These are phyloP conservation scores for Umbelopsis ramanniana DNA, from an alignment of 192 early-diverging fungal genomes.

Conservation along the genomic window DNA sequence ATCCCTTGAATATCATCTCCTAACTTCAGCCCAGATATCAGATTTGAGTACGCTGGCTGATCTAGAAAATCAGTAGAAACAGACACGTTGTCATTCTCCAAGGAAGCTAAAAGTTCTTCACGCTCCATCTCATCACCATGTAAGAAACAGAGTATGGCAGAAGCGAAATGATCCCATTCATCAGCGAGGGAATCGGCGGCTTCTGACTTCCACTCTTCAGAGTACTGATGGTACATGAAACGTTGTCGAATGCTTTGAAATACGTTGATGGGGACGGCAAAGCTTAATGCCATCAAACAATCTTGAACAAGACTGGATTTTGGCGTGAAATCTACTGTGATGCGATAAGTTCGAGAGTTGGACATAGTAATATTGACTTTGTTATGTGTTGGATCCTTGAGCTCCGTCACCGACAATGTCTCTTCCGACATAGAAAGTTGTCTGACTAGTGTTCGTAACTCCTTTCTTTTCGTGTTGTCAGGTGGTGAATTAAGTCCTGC, in stretches of 20 bases:
- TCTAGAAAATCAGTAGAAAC: background rate
- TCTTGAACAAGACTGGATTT: conserved; percentile 1
- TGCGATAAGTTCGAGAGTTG: conserved; percentile 3
- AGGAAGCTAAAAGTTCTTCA: background rate
- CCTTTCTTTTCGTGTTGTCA: background rate
- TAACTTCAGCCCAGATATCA: background rate
- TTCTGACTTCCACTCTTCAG: too few species aligned
- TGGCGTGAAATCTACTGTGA: background rate
- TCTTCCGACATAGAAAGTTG: conserved; percentile 11
- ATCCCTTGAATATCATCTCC: background rate
- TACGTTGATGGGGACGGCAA: conserved; percentile 4
- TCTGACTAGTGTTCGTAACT: background rate
- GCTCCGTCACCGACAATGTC: background rate
- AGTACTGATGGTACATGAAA: background rate
- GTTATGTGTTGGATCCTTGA: background rate
- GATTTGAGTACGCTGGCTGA: background rate
- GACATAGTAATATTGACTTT: background rate
- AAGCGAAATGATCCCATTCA: conserved; percentile 12
- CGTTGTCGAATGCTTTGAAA: conserved; percentile 10
- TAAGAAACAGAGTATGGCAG: conserved; percentile 7
- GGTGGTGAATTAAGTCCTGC: background rate
- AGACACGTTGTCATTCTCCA: background rate
- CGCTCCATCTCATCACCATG: background rate
- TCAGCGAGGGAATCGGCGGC: background rate
- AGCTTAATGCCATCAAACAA: conserved; percentile 10